Base-by-base conservation (phyloP, 257 asterid genomes). In the Striga asiatica region DNA sequence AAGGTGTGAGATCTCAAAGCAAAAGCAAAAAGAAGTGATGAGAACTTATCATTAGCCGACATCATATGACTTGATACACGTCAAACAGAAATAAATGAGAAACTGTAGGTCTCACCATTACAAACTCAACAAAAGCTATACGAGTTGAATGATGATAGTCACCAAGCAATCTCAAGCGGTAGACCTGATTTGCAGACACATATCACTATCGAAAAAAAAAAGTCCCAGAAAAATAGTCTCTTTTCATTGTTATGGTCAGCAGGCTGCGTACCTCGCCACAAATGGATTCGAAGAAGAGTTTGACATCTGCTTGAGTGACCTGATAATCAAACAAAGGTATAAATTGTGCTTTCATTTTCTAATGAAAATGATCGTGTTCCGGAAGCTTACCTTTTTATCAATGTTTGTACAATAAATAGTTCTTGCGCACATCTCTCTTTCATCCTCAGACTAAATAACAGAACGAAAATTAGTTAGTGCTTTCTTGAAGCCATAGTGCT, bases 111-210 rank as follows among this genome's bases (percentile, higher is more conserved):
- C 80, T 81, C 77, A 89, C 97, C 97, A 83, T 76, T 56, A 82
- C 83, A 73, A 89, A 89, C 75, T 89, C 97, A 66, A 89, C 97
- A 53, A 89, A 89, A 77, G 91, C 93, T 59, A 89, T 86, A 46
- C 96, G 94, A 63, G 96, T 89, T 2, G 87, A 80, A 76, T 89
- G 96, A 60, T 83, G 94, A 66, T 72, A 81, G 78, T 89, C 97
- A 41, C 97, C 97, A 54, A 89, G 94, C 82, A 89, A 72, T 85
- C 97, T 81, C 84, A 89, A 68, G 71, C 97, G 93, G 52, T 66
- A n/a, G n/a, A n/a, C n/a, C n/a, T n/a, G n/a, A n/a, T n/a, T n/a
- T n/a, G n/a, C n/a, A n/a, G n/a, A n/a, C n/a, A n/a, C n/a, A n/a
- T n/a, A n/a, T 16, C 37, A 17, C 27, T 47, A n/a, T n/a, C n/a